Base-by-base conservation (phyloP, 805 yeast genomes). In the Myxozyma udenii region DNA sequence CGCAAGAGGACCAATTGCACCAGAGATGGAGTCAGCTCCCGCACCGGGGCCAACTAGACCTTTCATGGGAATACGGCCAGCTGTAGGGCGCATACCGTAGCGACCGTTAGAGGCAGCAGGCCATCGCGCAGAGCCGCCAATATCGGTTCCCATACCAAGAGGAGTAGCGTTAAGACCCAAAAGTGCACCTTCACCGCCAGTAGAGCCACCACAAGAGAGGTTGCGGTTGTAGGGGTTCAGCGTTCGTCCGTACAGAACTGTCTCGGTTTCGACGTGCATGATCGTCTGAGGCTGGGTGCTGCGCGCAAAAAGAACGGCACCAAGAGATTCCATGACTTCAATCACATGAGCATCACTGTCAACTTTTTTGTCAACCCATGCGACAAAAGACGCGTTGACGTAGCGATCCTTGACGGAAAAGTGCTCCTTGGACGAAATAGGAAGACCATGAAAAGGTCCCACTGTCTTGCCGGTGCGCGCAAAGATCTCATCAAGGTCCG, bases 381-480 rank as follows among this genome's bases (percentile, higher is more conserved):
- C 75, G 41, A 80, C 85, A 68, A 78, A 80, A 9, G 82, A 79
- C 33, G 81, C 86, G 55, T 78, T 78, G 19, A 84, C 80, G 58
- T 77, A 73, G 54, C 72, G 77, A 25, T 78, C 83, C 48, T 70
- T 73, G 61, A 72, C 76, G 51, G 74, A 72, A 64, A 79, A 75
- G 63, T 82, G 87, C 63, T 84, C 88, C 62, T 83, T 84, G 39
- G 83, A 68, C 0, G 87, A 82, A 39, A 84, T 66, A 16, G 88
- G 88, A 36, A 83, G 69, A 39, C 88, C 88, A 60, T 83, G 88
- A 51, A 83, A 68, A 9, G 87, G 85, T 38, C 88, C 89, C 33
- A 78, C 66, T 1, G 80, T 70, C 53, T 75, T 71, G 23, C 86
- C 85, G 33, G 76, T 72, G 41, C 71, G 67, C 26, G 65, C 68